Conservation (phyloP, 2,329 filamentous ascomycete species). For the Fusarium sp. region DNA sequence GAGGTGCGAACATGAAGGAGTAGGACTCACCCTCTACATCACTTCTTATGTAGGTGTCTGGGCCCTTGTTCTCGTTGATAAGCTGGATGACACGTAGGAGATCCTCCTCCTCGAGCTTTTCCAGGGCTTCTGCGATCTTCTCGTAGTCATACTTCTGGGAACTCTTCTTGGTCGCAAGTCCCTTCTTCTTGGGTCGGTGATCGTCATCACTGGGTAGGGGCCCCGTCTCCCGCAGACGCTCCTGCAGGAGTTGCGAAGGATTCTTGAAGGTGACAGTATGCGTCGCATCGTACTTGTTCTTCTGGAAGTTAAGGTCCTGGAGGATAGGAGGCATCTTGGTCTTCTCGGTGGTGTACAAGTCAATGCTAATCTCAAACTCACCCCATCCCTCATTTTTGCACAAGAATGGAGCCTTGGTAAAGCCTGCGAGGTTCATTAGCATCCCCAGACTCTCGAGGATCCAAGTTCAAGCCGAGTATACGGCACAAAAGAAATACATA, state of each 20-base stretch:
- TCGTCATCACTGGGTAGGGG: constrained; percentile 84
- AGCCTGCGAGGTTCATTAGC: constrained; percentile 66
- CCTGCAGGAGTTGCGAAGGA: constrained; percentile 88
- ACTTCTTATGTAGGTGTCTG: constrained; percentile 96
- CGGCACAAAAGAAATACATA: constrained; percentile 63
- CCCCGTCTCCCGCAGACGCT: constrained; percentile 85
- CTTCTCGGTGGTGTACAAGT: constrained; percentile 88
- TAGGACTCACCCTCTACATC: constrained; percentile 87
- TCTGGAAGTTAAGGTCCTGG: constrained; percentile 94
- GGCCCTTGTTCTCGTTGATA: constrained; percentile 96
- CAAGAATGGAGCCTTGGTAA: constrained; percentile 88
- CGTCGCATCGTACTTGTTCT: constrained; percentile 84
- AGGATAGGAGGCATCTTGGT: constrained; percentile 80
- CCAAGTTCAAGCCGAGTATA: constrained; percentile 1
- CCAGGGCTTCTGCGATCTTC: constrained; percentile 92
- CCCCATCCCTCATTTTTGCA: constrained; percentile 98
- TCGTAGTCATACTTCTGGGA: constrained; percentile 87
- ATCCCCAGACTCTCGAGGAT: not conserved
- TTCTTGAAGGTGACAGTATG: constrained; percentile 92
- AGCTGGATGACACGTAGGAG: constrained; percentile 95
- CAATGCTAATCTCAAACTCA: constrained; percentile 95
- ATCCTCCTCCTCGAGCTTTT: constrained; percentile 93
- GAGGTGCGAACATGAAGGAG: not conserved
- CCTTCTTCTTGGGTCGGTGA: constrained; percentile 72
- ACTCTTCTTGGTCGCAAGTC: constrained; percentile 82